These are phyloP conservation scores for Endogone sp. DNA, from an alignment of 192 early-diverging fungal species.

Conservation along the genomic window DNA sequence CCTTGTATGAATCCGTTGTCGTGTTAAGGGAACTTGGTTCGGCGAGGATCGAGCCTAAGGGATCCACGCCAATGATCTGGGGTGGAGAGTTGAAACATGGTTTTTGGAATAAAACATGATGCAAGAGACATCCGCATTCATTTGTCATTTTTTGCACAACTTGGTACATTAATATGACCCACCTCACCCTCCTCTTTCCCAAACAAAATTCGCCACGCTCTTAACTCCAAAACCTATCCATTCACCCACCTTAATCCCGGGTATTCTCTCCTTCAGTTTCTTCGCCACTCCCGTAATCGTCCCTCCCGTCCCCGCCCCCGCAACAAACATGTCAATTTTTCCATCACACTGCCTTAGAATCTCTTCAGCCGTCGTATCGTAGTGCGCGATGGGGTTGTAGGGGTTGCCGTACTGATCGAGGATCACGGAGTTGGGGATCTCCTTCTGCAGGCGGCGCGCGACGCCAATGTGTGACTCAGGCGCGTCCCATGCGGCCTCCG, in stretches of 20 bases:
- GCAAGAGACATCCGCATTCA: not conserved
- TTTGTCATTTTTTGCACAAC: not conserved
- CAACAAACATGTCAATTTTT: slow-evolving; percentile 94
- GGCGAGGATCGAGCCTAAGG: slow-evolving; percentile 92
- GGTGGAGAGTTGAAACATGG: not conserved
- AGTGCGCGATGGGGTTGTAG: slow-evolving; percentile 98
- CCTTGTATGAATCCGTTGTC: slow-evolving; percentile 70
- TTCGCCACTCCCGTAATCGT: slow-evolving; percentile 93
- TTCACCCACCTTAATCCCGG: slow-evolving; percentile 57
- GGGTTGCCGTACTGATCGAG: slow-evolving; percentile 96
- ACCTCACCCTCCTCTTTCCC: not conserved
- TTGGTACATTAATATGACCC: not conserved
- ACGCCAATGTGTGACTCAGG: slow-evolving; percentile 99
- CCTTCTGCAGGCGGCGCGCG: slow-evolving; percentile 86
- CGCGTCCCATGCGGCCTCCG: slow-evolving; percentile 98
- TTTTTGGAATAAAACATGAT: not conserved
- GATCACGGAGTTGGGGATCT: slow-evolving; percentile 96
- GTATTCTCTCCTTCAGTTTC: slow-evolving; percentile 94
- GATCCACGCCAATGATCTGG: slow-evolving; percentile 91
- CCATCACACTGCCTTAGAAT: slow-evolving; percentile 77
- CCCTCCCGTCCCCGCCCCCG: slow-evolving; percentile 95
- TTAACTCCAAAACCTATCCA: not conserved
- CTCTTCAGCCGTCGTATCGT: slow-evolving; percentile 88
- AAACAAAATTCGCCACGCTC: too few species aligned
- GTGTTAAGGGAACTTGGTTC: slow-evolving; percentile 78